Percentiles rank a stretch among this genome's conserved stretches.
Evolutionary conservation across 306 rosid genomes (phyloP).

Genomic region (Trichosanthes cucumerina): DNA sequence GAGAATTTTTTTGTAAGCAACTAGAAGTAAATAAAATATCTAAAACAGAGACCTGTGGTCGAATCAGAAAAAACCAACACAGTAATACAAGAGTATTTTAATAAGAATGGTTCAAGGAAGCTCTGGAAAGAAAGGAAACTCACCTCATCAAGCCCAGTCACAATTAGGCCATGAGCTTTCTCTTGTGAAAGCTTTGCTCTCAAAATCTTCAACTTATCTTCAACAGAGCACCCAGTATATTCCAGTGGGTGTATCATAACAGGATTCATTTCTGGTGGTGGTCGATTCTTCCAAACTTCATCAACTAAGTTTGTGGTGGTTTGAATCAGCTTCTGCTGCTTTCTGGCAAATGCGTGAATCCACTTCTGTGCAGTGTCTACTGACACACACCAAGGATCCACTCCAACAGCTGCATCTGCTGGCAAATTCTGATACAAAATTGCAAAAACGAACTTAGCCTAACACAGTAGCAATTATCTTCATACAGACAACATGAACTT

Average conservation of each 20-base stretch:
- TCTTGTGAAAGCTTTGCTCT: conserved; percentile 48
- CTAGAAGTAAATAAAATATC: conserved; percentile 4
- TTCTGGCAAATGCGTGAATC: conserved; percentile 55
- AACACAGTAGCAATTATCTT: neutral
- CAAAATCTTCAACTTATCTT: conserved; percentile 63
- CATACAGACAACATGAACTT: neutral
- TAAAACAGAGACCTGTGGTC: conserved; percentile 2
- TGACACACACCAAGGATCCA: conserved; percentile 93
- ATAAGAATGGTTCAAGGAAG: neutral
- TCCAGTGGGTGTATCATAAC: conserved; percentile 54
- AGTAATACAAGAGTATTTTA: neutral
- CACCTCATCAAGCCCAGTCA: conserved; percentile 87
- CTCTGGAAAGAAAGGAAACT: conserved; percentile 8
- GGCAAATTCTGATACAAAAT: conserved; percentile 55
- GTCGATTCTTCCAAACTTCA: conserved; percentile 79
- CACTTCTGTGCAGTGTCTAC: conserved; percentile 75
- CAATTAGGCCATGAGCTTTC: conserved; percentile 56
- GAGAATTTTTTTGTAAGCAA: neutral
- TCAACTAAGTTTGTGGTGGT: conserved; percentile 78
- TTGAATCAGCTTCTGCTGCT: conserved; percentile 73
- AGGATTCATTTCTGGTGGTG: conserved; percentile 47
- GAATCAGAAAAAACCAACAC: conserved; percentile 2
- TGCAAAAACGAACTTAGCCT: neutral
- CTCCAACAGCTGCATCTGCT: conserved; percentile 57
- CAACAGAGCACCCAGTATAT: conserved; percentile 71